Conservation (phyloP, 139 green algal species). For the Chlorella sp. region DNA sequence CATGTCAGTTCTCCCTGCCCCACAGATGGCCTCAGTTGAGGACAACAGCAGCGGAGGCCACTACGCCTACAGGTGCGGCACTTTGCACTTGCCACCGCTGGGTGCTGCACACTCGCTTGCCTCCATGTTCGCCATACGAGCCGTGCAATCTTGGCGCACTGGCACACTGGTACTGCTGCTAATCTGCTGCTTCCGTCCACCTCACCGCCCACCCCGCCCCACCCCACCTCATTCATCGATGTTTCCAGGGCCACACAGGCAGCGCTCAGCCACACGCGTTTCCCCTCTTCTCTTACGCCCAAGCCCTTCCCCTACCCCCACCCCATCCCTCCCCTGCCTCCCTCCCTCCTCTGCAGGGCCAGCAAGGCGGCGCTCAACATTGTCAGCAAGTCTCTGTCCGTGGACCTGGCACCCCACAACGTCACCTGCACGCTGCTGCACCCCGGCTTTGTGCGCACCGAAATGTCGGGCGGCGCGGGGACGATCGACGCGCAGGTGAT, state of each 20-base stretch:
- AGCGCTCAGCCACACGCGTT: too few relatives aligned
- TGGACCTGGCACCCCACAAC: slow-evolving; percentile 46
- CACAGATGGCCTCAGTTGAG: slow-evolving; percentile 26
- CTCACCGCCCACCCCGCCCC: neutral
- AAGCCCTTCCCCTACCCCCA: too few relatives aligned
- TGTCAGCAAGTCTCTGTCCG: slow-evolving; percentile 54
- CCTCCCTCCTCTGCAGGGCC: slow-evolving; percentile 3
- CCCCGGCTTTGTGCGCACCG: slow-evolving; percentile 35
- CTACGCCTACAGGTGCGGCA: slow-evolving; percentile 49
- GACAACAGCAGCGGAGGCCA: slow-evolving; percentile 55
- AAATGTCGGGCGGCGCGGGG: slow-evolving; percentile 46
- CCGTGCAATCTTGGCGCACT: too few relatives aligned
- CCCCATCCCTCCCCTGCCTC: too few relatives aligned
- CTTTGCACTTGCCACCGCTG: too few relatives aligned
- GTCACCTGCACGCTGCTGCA: slow-evolving; percentile 57
- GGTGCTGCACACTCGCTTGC: too few relatives aligned
- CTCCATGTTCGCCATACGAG: too few relatives aligned
- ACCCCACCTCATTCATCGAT: too few relatives aligned
- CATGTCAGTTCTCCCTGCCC: neutral
- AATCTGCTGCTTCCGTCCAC: neutral
- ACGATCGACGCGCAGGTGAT: slow-evolving; percentile 36
- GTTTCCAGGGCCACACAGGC: too few relatives aligned
- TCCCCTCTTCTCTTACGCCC: too few relatives aligned
- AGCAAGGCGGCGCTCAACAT: slow-evolving; percentile 59
- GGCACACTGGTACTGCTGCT: too few relatives aligned